Conservation (phyloP, 1,284 basidiomycete genomes). For the Cutaneotrichosporon cavernicola region DNA sequence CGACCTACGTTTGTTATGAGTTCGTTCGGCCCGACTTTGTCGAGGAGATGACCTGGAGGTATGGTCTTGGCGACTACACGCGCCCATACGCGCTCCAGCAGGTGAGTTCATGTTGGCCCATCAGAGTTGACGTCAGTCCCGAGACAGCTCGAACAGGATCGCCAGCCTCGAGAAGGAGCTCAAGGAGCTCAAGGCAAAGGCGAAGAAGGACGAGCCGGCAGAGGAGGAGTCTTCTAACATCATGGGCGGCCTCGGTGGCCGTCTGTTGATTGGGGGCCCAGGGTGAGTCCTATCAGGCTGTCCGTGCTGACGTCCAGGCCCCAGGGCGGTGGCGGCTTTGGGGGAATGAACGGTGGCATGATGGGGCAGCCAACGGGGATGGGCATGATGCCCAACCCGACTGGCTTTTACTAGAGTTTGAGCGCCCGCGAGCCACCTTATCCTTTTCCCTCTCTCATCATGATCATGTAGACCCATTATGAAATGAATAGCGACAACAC, state of each 20-base stretch:
- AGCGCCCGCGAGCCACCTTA: not conserved
- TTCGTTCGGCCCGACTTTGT: constrained; percentile 85
- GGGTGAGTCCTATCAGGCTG: not conserved
- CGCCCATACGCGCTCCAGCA: constrained; percentile 91
- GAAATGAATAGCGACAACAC: constrained; percentile 7
- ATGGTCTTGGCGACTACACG: constrained; percentile 91
- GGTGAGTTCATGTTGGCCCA: not conserved
- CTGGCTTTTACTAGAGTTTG: constrained; percentile 45
- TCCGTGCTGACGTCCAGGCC: not conserved
- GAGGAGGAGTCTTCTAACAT: constrained; percentile 35
- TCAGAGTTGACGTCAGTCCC: constrained; percentile 1
- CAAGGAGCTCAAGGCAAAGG: constrained; percentile 48
- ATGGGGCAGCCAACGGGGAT: constrained; percentile 23
- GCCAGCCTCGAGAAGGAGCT: constrained; percentile 51
- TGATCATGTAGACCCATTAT: constrained; percentile 12
- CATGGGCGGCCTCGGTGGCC: constrained; percentile 48
- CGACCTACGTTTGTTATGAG: constrained; percentile 90
- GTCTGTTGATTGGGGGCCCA: constrained; percentile 51
- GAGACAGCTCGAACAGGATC: constrained; percentile 27
- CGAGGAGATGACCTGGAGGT: constrained; percentile 89
- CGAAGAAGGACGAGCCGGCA: constrained; percentile 35
- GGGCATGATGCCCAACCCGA: constrained; percentile 44
- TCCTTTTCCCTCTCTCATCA: constrained; percentile 1
- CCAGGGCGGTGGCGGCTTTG: constrained; percentile 15
- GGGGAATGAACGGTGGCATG: constrained; percentile 19